Conservation (phyloP, 805 yeast genomes). For the Wickerhamiella australiensis region DNA sequence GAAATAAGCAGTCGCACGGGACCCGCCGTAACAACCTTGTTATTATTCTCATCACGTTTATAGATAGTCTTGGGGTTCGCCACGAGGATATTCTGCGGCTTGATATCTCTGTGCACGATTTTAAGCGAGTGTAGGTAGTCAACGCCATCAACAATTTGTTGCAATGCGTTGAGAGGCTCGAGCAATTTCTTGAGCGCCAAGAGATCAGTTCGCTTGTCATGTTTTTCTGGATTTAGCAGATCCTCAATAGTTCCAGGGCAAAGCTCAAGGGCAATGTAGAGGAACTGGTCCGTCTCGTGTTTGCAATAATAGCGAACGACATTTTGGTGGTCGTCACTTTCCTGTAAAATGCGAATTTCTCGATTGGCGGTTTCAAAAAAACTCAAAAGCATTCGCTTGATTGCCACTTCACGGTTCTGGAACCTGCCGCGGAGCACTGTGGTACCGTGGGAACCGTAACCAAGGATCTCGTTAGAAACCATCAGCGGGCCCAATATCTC, state of each 20-base stretch:
- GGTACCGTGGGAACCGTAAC: slow-evolving; percentile 95
- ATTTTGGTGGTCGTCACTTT: slow-evolving; percentile 93
- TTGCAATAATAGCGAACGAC: slow-evolving; percentile 88
- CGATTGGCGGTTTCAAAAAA: slow-evolving; percentile 90
- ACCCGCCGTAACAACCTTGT: slow-evolving; percentile 22
- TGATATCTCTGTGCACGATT: slow-evolving; percentile 87
- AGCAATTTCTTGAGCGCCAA: slow-evolving; percentile 26
- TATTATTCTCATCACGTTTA: slow-evolving; percentile 16
- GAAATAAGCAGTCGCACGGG: slow-evolving; percentile 68
- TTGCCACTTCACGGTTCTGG: slow-evolving; percentile 90
- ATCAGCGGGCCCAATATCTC: slow-evolving; percentile 18
- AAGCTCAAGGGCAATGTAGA: slow-evolving; percentile 85
- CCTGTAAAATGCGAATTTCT: slow-evolving; percentile 76
- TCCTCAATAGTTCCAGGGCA: slow-evolving; percentile 86
- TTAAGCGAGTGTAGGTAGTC: slow-evolving; percentile 78
- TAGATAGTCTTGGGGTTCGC: slow-evolving; percentile 41
- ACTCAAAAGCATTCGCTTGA: slow-evolving; percentile 83
- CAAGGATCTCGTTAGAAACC: slow-evolving; percentile 65
- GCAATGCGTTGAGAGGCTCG: slow-evolving; percentile 34
- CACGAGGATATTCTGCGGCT: slow-evolving; percentile 86
- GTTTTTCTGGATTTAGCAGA: slow-evolving; percentile 33
- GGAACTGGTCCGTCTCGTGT: slow-evolving; percentile 75
- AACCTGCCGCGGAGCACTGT: slow-evolving; percentile 83
- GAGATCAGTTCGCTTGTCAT: not conserved
- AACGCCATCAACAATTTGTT: slow-evolving; percentile 73